Evolutionary conservation across 345 rosid species (phyloP), one percentile per base, ranked within the genome.

Genomic region (Brassica rapa): DNA sequence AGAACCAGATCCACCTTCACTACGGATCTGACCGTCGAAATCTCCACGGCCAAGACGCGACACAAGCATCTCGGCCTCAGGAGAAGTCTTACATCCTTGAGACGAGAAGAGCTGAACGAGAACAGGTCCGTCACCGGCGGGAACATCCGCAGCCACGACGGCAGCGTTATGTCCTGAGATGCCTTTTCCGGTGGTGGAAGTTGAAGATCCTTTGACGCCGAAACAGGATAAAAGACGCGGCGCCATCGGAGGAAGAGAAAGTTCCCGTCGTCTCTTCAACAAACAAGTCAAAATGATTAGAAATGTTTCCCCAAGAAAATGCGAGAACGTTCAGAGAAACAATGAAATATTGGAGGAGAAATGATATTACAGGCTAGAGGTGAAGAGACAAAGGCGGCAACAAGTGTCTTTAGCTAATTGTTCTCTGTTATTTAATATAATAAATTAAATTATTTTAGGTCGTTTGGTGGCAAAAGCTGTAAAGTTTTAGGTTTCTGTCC

Each of bases 41-140:
- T 93, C 97, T 6, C 98, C 98, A 27, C 98, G 85, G 55, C 97
- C 97, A 1, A 93, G 88, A 77, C 97, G 86, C 1, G 98, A 91
- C 57, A 87, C 77, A 59, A 91, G 78, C 81, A 93, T 16, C 87
- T 93, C 98, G 2, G 91, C 98, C 83, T 81, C 92, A 8, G 91
- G 92, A 4, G 98, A 93, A 12, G 91, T 88, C 32, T 73, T 72
- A 66, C 98, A 93, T 3, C 98, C 98, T 81, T 93, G 98, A 0
- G 98, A 93, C 0, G 98, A 86, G 80, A 93, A 93, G 41, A 91
- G 79, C 88, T 93, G 93, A 73, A 93, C 97, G 75, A 93, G 56
- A 29, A 93, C 83, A 49, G 86, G 84, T 69, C 83, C 95, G 33
- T 21, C 85, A 80, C 43, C 87, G 0, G 82, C 72, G 4, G 83